Percentiles rank a stretch among this genome's conserved stretches.
Conservation (phyloP, 257 asterid species). For the Rubia yunnanensis region DNA sequence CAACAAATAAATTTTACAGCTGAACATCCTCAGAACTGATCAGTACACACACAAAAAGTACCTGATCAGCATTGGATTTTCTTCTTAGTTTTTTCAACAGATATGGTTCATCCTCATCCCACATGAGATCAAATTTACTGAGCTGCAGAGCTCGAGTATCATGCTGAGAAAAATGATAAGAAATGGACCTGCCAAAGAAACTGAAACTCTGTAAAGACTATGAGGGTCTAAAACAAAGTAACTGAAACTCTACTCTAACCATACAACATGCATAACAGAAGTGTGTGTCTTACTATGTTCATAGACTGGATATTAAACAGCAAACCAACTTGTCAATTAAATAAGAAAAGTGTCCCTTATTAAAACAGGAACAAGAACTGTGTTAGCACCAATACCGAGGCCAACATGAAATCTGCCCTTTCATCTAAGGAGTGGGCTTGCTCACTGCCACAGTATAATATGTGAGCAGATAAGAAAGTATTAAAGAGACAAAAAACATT, state of each 20-base stretch:
- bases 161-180: too few species aligned
- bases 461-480: slow-evolving; percentile 13
- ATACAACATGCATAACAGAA: too few species aligned
- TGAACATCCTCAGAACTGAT: background rate
- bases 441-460: slow-evolving; percentile 49
- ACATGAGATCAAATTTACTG: slow-evolving; percentile 67
- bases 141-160: slow-evolving; percentile 83
- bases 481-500: background rate
- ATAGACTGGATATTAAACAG: too few species aligned
- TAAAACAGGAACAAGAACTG: slow-evolving; percentile 84
- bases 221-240: too few species aligned
- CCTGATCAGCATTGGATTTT: slow-evolving; percentile 68
- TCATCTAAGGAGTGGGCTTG: slow-evolving; percentile 77
- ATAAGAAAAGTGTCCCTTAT: too few species aligned
- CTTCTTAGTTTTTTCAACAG: slow-evolving; percentile 56
- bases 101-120: slow-evolving; percentile 98
- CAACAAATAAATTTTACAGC: background rate
- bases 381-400: slow-evolving; percentile 84
- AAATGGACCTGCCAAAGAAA: too few species aligned
- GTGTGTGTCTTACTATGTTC: too few species aligned
- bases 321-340: too few species aligned
- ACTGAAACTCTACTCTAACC: too few species aligned
- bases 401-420: slow-evolving; percentile 84
- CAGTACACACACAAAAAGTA: slow-evolving; percentile 18
- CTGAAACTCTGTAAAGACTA: too few species aligned